Percentiles rank a stretch among this genome's conserved stretches.
Conservation (phyloP, 2,329 filamentous ascomycete species). For the Colletotrichum sublineola region DNA sequence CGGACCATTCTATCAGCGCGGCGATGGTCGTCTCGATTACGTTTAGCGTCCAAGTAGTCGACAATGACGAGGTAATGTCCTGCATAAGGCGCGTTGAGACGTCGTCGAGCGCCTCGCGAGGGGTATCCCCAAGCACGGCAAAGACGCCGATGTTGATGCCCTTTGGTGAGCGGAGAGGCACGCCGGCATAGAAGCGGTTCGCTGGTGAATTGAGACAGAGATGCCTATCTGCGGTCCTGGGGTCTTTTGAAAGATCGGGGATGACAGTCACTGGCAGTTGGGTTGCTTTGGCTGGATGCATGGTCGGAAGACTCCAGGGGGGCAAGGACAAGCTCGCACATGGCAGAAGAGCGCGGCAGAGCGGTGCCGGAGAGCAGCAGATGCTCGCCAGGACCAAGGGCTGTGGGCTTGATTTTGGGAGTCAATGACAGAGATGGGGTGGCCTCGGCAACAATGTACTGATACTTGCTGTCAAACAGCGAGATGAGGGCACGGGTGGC, state of each 20-base stretch:
- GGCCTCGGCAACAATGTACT: constrained; percentile 66
- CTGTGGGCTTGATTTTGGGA: constrained; percentile 45
- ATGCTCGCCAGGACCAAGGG: constrained; percentile 7
- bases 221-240: constrained; percentile 47
- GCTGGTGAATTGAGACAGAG: constrained; percentile 45
- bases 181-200: constrained; percentile 56
- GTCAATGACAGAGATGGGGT: constrained; percentile 56
- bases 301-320: neutral
- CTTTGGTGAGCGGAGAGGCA: constrained; percentile 55
- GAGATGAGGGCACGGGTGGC: constrained; percentile 60
- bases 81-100: constrained; percentile 48
- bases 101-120: constrained; percentile 47
- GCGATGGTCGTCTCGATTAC: constrained; percentile 46
- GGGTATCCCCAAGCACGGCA: constrained; percentile 51
- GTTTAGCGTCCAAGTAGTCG: constrained; percentile 52
- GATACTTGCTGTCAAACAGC: constrained; percentile 62
- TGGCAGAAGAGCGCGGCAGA: constrained; percentile 47
- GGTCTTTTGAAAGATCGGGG: constrained; percentile 50
- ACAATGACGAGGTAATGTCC: constrained; percentile 50
- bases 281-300: neutral
- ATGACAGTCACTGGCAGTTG: constrained; percentile 52
- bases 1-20: constrained; percentile 54
- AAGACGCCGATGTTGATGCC: constrained; percentile 60
- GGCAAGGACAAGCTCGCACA: constrained; percentile 49
- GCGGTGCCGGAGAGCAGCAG: constrained; percentile 48